A percentile compares a stretch with the other conserved stretches of the same genome.
These are phyloP conservation scores for Penicillium sp. DNA, from an alignment of 2,329 filamentous ascomycete genomes.

Conservation along the genomic window DNA sequence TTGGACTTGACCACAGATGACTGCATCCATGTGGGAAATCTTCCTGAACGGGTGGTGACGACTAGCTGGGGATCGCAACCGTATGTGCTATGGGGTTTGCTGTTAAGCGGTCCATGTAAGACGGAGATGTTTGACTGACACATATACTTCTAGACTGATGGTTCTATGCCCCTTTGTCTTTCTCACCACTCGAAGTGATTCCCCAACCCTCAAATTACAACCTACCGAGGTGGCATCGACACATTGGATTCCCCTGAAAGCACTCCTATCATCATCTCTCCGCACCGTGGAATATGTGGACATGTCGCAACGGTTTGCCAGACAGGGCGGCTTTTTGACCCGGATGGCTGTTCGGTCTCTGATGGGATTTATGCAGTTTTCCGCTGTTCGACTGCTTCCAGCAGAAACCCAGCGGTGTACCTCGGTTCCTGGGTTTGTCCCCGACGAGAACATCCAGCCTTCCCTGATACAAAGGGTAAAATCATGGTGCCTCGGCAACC, in stretches of 20 bases:
- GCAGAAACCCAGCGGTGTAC: conserved; percentile 62
- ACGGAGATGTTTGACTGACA: neutral
- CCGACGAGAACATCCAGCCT: conserved; percentile 27
- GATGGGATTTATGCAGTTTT: conserved; percentile 68
- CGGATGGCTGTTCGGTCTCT: conserved; percentile 57
- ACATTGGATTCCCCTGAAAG: conserved; percentile 68
- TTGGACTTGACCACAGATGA: conserved; percentile 56
- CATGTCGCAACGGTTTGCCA: conserved; percentile 62
- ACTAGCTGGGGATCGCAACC: conserved; percentile 66
- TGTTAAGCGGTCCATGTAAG: neutral
- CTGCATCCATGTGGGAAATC: conserved; percentile 57
- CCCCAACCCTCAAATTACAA: conserved; percentile 62
- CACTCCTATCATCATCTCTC: conserved; percentile 60
- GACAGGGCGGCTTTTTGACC: conserved; percentile 55
- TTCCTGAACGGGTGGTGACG: conserved; percentile 66
- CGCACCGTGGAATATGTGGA: conserved; percentile 65
- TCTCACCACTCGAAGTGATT: conserved; percentile 57
- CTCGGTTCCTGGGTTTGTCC: conserved; percentile 53
- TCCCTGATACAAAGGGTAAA: conserved; percentile 29
- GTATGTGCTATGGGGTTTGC: conserved; percentile 33
- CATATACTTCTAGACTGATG: conserved; percentile 55
- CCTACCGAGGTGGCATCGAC: conserved; percentile 68
- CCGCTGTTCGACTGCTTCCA: conserved; percentile 63
- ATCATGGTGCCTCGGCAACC: conserved; percentile 30
- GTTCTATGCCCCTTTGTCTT: conserved; percentile 70